These are phyloP conservation scores for Fusarium continuum DNA, from an alignment of 2,329 filamentous ascomycete genomes.

Conservation along the genomic window DNA sequence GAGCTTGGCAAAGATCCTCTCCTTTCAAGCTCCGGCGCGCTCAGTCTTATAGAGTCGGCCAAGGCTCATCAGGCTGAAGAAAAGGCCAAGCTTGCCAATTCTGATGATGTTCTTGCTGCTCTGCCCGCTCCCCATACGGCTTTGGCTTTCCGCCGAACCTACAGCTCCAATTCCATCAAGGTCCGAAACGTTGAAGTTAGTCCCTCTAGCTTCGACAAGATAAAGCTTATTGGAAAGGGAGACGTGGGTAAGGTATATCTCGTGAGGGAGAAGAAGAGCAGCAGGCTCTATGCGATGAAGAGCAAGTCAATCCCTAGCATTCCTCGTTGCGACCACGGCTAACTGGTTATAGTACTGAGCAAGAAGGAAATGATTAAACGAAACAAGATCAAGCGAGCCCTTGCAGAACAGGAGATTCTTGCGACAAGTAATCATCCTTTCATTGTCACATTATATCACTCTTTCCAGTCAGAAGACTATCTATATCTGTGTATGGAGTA, in stretches of 20 bases:
- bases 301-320: constrained; percentile 62
- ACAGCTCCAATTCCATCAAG: constrained; percentile 99
- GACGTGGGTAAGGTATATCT: constrained; percentile 99
- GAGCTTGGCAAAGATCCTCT: constrained; percentile 87
- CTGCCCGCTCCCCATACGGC: constrained; percentile 73
- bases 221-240: constrained; percentile 98
- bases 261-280: constrained; percentile 97
- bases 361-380: constrained; percentile 99
- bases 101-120: constrained; percentile 64
- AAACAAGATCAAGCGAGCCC: constrained; percentile 98
- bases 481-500: constrained; percentile 99
- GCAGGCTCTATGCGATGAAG: constrained; percentile 97
- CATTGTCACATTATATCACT: constrained; percentile 98
- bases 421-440: constrained; percentile 99
- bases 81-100: constrained; percentile 52
- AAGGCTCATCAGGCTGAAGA: constrained; percentile 36
- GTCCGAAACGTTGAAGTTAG: constrained; percentile 96
- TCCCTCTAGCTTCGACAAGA: constrained; percentile 97
- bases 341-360: constrained; percentile 77
- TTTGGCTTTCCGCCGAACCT: constrained; percentile 88
- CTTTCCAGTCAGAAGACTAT: constrained; percentile 98
- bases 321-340: constrained; percentile 40
- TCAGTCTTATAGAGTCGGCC: constrained; percentile 50
- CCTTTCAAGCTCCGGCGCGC: constrained; percentile 56
- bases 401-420: constrained; percentile 97